Evolutionary conservation across 176 grass and related monocot genomes (phyloP).

Genomic region (Eleusine indica): DNA sequence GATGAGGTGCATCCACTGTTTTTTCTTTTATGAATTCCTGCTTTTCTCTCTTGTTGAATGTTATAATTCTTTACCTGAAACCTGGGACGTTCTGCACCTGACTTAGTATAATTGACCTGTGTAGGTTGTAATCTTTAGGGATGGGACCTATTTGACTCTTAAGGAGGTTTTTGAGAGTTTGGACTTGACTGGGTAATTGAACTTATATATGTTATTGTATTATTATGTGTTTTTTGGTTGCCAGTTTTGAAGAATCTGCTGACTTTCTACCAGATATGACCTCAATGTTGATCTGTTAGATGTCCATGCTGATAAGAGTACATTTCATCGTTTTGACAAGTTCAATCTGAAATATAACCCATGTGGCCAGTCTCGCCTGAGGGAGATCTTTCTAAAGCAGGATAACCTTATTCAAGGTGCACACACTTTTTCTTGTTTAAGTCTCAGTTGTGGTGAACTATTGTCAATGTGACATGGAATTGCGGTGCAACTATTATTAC

Average conservation of each 20-base stretch:
- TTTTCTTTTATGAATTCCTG: conserved; percentile 4
- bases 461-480: conserved; percentile 1
- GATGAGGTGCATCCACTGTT: conserved; percentile 60
- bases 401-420: conserved; percentile 98
- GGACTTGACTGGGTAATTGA: conserved; percentile 87
- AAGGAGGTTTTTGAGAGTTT: conserved; percentile 97
- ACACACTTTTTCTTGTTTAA: conserved; percentile 29
- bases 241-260: not conserved
- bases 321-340: conserved; percentile 99
- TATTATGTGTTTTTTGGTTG: conserved; percentile 17
- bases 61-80: conserved; percentile 13
- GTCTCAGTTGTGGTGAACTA: conserved; percentile 11
- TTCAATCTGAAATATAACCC: conserved; percentile 99
- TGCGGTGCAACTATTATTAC: not conserved
- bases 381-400: conserved; percentile 96
- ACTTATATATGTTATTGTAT: conserved; percentile 16
- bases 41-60: not conserved
- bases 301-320: conserved; percentile 97
- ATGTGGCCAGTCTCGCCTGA: conserved; percentile 87
- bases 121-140: conserved; percentile 97
- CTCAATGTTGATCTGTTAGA: conserved; percentile 98
- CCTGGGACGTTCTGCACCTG: not conserved
- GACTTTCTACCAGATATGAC: conserved; percentile 64
- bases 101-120: conserved; percentile 40
- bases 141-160: conserved; percentile 93